phyloP scores from a whole-genome alignment of 768 basidiomycete genomes.

The Mycena maculata region DNA sequence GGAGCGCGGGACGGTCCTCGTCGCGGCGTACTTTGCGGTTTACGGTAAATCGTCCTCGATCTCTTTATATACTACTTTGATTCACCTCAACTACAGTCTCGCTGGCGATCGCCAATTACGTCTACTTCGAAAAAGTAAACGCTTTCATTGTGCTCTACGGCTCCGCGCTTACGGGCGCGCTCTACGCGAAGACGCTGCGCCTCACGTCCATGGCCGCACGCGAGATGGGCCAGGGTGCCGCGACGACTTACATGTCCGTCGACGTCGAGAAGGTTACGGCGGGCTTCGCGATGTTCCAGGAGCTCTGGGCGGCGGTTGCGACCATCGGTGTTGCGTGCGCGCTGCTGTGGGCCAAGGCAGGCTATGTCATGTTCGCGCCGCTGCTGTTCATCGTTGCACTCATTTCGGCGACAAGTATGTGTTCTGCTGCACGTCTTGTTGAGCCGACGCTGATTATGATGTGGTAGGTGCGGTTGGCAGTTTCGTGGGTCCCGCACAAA shows the following conservation, averaged over 20 bases:
- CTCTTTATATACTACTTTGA: not conserved
- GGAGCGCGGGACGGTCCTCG: conserved; percentile 16
- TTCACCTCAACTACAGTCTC: not conserved
- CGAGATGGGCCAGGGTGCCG: conserved; percentile 24
- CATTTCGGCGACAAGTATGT: conserved; percentile 1
- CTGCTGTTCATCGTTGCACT: conserved; percentile 8
- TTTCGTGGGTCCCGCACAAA: conserved; percentile 16
- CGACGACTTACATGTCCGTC: conserved; percentile 26
- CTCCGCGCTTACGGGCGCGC: conserved; percentile 21
- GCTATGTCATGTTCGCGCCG: conserved; percentile 21
- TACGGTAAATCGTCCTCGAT: conserved; percentile 1
- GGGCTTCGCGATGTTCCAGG: conserved; percentile 16
- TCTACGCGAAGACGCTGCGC: conserved; percentile 20
- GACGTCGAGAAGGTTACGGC: conserved; percentile 19
- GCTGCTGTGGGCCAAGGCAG: conserved; percentile 18
- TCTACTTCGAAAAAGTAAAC: conserved; percentile 10
- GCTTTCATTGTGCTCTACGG: conserved; percentile 27
- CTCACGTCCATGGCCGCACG: conserved; percentile 23
- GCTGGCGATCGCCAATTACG: conserved; percentile 3
- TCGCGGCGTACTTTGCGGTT: conserved; percentile 16
- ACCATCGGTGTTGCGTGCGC: conserved; percentile 17
- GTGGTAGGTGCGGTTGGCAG: conserved; percentile 2
- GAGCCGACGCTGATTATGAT: not conserved
- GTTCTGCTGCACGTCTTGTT: not conserved
- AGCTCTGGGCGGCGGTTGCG: conserved; percentile 17